Percentiles rank a stretch among this genome's conserved stretches.
These are phyloP conservation scores for Starmerella bombi DNA, from an alignment of 805 yeast species.

Conservation along the genomic window DNA sequence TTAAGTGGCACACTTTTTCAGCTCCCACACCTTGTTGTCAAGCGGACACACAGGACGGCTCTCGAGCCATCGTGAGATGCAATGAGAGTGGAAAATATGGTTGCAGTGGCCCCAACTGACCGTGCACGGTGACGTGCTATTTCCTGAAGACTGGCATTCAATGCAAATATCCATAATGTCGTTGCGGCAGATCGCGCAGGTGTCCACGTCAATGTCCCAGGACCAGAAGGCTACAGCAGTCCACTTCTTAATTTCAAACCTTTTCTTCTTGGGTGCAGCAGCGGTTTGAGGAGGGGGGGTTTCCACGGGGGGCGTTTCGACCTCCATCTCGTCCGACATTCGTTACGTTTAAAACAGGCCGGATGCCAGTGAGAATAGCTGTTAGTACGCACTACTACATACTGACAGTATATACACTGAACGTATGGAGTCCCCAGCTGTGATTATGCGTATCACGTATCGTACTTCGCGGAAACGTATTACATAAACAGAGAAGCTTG, in stretches of 20 bases:
- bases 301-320: not conserved
- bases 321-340: slow-evolving; percentile 2
- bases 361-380: no score
- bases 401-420: no score
- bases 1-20: slow-evolving; percentile 58
- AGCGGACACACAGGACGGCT: slow-evolving; percentile 94
- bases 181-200: slow-evolving; percentile 95
- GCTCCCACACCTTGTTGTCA: slow-evolving; percentile 83
- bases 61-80: slow-evolving; percentile 89
- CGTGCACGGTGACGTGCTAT: slow-evolving; percentile 59
- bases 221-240: slow-evolving; percentile 99
- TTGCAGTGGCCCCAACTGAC: slow-evolving; percentile 97
- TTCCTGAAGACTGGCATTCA: slow-evolving; percentile 81
- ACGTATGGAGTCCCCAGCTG: no score
- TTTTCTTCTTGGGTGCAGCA: slow-evolving; percentile 12
- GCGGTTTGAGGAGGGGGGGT: not conserved
- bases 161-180: slow-evolving; percentile 96
- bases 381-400: no score
- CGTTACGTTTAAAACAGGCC: no score
- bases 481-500: no score
- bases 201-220: slow-evolving; percentile 92
- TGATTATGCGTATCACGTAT: no score
- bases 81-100: slow-evolving; percentile 97
- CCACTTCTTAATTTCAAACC: slow-evolving; percentile 94
- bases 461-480: no score